phyloP scores from a whole-genome alignment of 441 rosid species.

The Flueggea neowawraea region DNA sequence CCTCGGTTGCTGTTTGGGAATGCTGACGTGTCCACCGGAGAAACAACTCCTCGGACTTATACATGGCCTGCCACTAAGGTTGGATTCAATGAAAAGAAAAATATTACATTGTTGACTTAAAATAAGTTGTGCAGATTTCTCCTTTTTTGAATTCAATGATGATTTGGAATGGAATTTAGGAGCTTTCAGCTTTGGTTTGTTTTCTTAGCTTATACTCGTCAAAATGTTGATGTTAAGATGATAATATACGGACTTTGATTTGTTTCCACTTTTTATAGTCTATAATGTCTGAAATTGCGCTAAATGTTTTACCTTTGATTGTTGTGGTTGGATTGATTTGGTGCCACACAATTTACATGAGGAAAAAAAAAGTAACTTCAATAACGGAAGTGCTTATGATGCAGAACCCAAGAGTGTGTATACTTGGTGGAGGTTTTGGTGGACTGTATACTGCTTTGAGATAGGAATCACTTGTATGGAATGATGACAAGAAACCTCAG shows the following conservation, averaged over 20 bases:
- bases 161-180: not conserved
- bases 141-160: not conserved
- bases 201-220: too few relatives aligned
- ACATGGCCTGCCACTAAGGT: constrained; percentile 73
- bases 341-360: not conserved
- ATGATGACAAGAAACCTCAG: constrained; percentile 83
- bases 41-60: constrained; percentile 37
- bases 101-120: not conserved
- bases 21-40: constrained; percentile 33
- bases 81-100: not conserved
- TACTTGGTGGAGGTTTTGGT: constrained; percentile 96
- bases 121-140: not conserved
- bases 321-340: not conserved
- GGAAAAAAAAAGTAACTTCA: not conserved
- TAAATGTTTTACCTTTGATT: not conserved
- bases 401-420: constrained; percentile 85
- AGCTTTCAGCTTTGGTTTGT: too few relatives aligned
- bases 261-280: too few relatives aligned
- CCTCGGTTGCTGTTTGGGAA: constrained; percentile 23
- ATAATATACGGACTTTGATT: too few relatives aligned
- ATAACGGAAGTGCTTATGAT: constrained; percentile 6
- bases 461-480: constrained; percentile 87
- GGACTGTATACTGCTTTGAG: constrained; percentile 92
- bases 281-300: too few relatives aligned
- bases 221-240: too few relatives aligned